These are phyloP conservation scores for Diplodia scrobiculata DNA, from an alignment of 2,329 filamentous ascomycete genomes.

Conservation along the genomic window DNA sequence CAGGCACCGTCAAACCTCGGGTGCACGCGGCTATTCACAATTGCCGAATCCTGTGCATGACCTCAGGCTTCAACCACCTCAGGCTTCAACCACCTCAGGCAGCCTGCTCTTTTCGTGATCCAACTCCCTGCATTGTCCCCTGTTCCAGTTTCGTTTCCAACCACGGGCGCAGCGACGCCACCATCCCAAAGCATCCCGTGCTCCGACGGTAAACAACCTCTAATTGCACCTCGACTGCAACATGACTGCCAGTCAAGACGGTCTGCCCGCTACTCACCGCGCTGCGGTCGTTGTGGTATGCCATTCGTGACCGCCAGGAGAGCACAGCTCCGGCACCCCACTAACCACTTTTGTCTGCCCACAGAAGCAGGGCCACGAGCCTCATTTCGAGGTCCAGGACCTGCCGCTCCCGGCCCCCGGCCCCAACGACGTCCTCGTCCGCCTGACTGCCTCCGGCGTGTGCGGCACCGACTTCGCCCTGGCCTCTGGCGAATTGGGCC, in stretches of 20 bases:
- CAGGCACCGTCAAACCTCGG: constrained; percentile 3
- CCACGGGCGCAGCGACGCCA: constrained; percentile 4
- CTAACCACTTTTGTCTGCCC: background rate
- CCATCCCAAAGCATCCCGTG: background rate
- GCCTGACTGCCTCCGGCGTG: constrained; percentile 60
- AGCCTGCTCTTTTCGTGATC: background rate
- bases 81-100: background rate
- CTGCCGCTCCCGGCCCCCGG: constrained; percentile 54
- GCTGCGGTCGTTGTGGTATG: constrained; percentile 26
- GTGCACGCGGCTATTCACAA: constrained; percentile 5
- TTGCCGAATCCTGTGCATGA: background rate
- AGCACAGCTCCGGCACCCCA: background rate
- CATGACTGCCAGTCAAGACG: background rate
- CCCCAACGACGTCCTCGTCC: constrained; percentile 59
- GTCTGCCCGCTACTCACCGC: constrained; percentile 16
- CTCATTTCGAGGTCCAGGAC: constrained; percentile 52
- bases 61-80: background rate
- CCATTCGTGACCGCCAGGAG: background rate
- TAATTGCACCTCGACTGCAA: background rate
- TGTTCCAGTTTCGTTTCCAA: constrained; percentile 22
- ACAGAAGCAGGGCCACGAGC: constrained; percentile 49
- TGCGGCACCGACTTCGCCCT: constrained; percentile 61
- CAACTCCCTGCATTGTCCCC: background rate
- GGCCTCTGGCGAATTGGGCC: constrained; percentile 58
- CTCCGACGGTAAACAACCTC: background rate